Conservation (phyloP, 202 grass and related monocot species). For the Schoenoplectus tabernaemontani region DNA sequence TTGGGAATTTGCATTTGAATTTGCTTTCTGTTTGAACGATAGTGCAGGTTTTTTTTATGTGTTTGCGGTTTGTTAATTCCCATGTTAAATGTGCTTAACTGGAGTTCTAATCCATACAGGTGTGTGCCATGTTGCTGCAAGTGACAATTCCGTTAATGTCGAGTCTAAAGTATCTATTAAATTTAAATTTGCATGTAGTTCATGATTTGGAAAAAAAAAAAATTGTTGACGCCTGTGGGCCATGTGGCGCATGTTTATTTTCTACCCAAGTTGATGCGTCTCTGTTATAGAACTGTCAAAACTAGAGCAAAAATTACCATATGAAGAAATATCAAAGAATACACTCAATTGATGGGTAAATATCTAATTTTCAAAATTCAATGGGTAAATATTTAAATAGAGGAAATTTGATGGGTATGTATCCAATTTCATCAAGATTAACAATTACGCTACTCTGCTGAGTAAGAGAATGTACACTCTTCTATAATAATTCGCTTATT, state of each 20-base stretch:
- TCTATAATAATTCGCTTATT: too few relatives aligned
- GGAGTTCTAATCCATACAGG: not conserved
- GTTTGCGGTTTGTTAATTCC: not conserved
- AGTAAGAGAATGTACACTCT: too few relatives aligned
- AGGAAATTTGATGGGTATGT: too few relatives aligned
- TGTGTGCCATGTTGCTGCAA: not conserved
- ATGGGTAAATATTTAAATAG: too few relatives aligned
- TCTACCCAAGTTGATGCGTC: not conserved
- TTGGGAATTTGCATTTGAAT: conserved; percentile 3
- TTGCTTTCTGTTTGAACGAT: not conserved
- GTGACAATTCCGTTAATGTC: not conserved
- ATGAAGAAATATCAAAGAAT: not conserved
- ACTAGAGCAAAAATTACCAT: not conserved
- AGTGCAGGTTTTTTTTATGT: not conserved
- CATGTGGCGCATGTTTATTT: not conserved
- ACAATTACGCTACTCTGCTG: too few relatives aligned
- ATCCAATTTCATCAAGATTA: too few relatives aligned
- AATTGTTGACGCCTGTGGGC: not conserved
- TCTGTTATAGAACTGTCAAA: not conserved
- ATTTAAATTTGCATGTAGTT: not conserved
- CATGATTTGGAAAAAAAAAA: not conserved
- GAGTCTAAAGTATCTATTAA: not conserved
- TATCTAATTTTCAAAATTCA: too few relatives aligned
- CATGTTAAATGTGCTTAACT: not conserved
- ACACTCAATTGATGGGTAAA: too few relatives aligned